Evolutionary conservation across 192 early-diverging fungal genomes (phyloP).

Genomic region (Mortierella claussenii): DNA sequence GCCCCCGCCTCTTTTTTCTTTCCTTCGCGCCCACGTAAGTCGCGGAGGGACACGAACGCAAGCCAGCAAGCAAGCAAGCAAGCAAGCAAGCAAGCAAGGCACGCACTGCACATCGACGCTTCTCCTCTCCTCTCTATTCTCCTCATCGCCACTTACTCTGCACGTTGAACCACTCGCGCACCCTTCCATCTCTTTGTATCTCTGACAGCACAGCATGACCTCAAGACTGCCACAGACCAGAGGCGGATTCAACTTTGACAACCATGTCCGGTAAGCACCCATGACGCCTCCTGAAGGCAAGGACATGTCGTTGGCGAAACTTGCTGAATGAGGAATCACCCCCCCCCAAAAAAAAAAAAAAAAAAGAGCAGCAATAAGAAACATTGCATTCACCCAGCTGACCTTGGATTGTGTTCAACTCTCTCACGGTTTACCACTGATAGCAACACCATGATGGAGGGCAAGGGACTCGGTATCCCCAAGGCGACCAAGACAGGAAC

Average conservation of each 20-base stretch:
- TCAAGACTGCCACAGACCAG: conserved; percentile 57
- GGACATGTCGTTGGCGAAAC: too few species aligned
- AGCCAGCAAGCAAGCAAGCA: too few species aligned
- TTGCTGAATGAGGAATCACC: too few species aligned
- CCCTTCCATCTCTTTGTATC: not conserved
- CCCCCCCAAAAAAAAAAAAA: too few species aligned
- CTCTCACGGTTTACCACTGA: not conserved
- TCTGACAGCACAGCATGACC: conserved; percentile 59
- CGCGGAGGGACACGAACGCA: conserved; percentile 1
- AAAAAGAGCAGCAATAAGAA: not conserved
- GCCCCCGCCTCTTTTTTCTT: not conserved
- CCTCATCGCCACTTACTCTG: not conserved
- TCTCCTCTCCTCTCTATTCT: not conserved
- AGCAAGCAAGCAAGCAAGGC: too few species aligned
- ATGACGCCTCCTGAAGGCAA: too few species aligned
- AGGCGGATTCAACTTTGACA: conserved; percentile 90
- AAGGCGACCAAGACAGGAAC: conserved; percentile 95
- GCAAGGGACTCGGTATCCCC: conserved; percentile 82
- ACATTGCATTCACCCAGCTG: too few species aligned
- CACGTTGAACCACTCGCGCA: not conserved
- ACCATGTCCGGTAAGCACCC: conserved; percentile 83
- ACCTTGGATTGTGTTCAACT: not conserved
- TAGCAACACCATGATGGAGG: conserved; percentile 81
- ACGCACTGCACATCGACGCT: not conserved
- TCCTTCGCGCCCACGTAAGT: conserved; percentile 7